Base-by-base conservation (phyloP, 176 grass and related monocot species). In the Aegilops longissima region DNA sequence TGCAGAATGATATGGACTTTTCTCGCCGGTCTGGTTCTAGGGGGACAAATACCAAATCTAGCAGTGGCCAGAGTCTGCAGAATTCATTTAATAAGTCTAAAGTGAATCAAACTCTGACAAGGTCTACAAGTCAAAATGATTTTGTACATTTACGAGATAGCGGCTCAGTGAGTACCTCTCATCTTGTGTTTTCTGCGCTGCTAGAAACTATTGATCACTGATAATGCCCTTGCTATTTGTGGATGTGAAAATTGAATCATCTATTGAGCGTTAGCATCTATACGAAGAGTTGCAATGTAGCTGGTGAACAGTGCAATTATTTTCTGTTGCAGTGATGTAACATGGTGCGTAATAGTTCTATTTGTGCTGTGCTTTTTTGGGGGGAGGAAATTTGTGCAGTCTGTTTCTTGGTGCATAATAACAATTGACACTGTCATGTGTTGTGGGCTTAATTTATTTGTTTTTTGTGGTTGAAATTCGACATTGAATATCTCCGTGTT, bases 91-190 rank as follows among this genome's bases (percentile, higher is more conserved):
- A 93, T 76, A 94, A 90, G 80, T 77, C 85, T 66, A 94, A 91
- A 73, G 74, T 40, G 70, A 89, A 81, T 82, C 72, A 86, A 88
- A 42, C 67, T 70, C 74, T 93, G 80, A 89, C 70, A 83, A 94
- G 85, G 63, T 87, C 89, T 80, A 90, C 78, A 87, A 99, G 94
- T 63, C 90, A 96, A 84, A 96, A 89, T 29, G 85, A 99, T 87
- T 92, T 93, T 56, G 71, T 93, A 21, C 83, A 89, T 65, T 96
- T 89, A 66, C 90, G 81, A 59, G 94, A 94, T 29, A 99, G 89
- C 62, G 79, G 84, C 80, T 96, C 97, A 6, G 97, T 99, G 87
- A 91, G 85, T 84, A 88, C 76, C 44, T 47, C 73, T 8, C 39
- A 79, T 65, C 11, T 59, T 75, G 24, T 73, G 29, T 77, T 80